phyloP scores from a whole-genome alignment of 2,329 filamentous ascomycete species.

The Clonostachys rosea region DNA sequence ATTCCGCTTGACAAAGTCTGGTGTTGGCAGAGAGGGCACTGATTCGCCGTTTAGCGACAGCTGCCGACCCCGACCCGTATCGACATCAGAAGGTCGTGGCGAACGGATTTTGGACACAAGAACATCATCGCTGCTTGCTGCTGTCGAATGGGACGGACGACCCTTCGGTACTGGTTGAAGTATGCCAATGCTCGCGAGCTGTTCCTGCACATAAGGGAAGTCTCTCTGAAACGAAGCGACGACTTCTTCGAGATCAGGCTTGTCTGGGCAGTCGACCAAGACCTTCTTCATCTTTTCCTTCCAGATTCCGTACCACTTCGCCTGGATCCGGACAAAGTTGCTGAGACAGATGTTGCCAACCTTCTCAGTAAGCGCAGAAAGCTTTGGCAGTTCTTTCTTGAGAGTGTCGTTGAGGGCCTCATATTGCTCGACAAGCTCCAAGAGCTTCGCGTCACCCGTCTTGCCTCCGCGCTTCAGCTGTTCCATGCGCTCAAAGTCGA shows the following conservation, averaged over 20 bases:
- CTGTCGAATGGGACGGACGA: slow-evolving; percentile 54
- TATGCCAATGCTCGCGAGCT: slow-evolving; percentile 67
- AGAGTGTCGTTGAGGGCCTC: slow-evolving; percentile 87
- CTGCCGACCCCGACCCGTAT: slow-evolving; percentile 46
- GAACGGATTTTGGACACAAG: slow-evolving; percentile 31
- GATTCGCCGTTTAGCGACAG: slow-evolving; percentile 59
- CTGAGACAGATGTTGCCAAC: slow-evolving; percentile 78
- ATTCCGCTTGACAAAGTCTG: slow-evolving; percentile 60
- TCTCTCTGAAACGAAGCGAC: slow-evolving; percentile 74
- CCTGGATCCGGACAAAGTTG: slow-evolving; percentile 81
- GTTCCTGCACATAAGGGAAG: slow-evolving; percentile 70
- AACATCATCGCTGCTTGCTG: slow-evolving; percentile 47
- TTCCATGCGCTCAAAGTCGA: slow-evolving; percentile 82
- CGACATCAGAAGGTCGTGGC: slow-evolving; percentile 40
- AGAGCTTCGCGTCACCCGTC: slow-evolving; percentile 80
- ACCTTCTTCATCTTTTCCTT: slow-evolving; percentile 76
- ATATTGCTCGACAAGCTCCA: slow-evolving; percentile 84
- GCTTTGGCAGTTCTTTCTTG: slow-evolving; percentile 83
- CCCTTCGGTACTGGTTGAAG: slow-evolving; percentile 68
- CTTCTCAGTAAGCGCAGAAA: slow-evolving; percentile 77
- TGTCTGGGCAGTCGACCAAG: slow-evolving; percentile 57
- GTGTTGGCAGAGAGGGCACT: slow-evolving; percentile 58
- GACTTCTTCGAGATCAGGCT: slow-evolving; percentile 68
- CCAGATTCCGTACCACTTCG: slow-evolving; percentile 78
- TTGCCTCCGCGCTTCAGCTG: slow-evolving; percentile 75